Base-by-base conservation (phyloP, 1,139 yeast genomes). In the Diutina scorzettiae region DNA sequence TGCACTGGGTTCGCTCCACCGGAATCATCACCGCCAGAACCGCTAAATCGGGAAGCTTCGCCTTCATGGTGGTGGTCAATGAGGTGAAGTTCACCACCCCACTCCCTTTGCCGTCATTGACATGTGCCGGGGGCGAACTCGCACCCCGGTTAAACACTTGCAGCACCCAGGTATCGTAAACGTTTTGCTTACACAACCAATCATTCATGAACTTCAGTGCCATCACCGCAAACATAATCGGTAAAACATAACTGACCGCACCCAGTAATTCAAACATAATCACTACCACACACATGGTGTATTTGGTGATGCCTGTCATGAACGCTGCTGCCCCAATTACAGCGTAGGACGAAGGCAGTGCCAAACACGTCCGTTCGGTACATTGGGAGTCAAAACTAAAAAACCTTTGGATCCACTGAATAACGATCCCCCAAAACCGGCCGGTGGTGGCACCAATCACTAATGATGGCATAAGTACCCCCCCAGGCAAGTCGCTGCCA, bases 371-470 rank as follows among this genome's bases (percentile, higher is more conserved):
- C 46, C 64, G 66, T 36, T 64, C 66, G 1, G 76, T 70, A 50
- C 80, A 75, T 8, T 73, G 69, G 11, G 69, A 62, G 3, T 64
- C 64, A 2, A 45, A 40, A 5, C 63, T 53, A 6, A 69, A 54
- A n/a, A 59, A 54, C 12, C 55, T 53, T 53, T 78, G 84, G 20
- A 76, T 49, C 1, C 56, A 56, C 49, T 74, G 76, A 34, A 82
- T 68, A 2, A 78, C 41, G 2, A 79, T 65, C 0, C 95, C 95
- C 5, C 81, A 51, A 5, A 80, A 59, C 42, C 95, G 59, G 0
- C 94, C 94, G 8, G 73, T 60, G 1, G 79, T 60, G 0, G 84
- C 93, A 3, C 94, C 94, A 16, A 81, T 63, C 0, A 77, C 76
- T 51, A 83, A 63, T 0, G 85, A 73, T 0, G 94, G 93, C 74